Evolutionary conservation across 805 yeast species (phyloP).

Genomic region (Wickerhamiella lipophila): DNA sequence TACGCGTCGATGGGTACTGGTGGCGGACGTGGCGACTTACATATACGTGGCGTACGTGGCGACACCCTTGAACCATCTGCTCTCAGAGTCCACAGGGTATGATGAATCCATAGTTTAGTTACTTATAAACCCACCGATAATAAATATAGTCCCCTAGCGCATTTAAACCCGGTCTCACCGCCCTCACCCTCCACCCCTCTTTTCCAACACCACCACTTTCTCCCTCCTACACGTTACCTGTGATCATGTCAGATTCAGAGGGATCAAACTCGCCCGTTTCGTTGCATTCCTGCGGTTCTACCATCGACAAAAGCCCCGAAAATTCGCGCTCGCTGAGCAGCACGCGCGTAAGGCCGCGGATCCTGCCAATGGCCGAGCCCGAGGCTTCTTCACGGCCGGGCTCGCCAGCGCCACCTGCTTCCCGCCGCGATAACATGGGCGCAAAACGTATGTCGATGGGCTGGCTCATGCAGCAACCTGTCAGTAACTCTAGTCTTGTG

Average conservation of each 20-base stretch:
- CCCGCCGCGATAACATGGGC: constrained; percentile 1
- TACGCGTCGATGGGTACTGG: too few relatives aligned
- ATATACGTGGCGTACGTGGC: too few relatives aligned
- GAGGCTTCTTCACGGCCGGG: not conserved
- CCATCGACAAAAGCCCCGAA: not conserved
- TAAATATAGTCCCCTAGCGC: too few relatives aligned
- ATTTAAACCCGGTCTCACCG: too few relatives aligned
- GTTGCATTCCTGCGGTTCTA: not conserved
- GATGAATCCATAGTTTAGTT: too few relatives aligned
- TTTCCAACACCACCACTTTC: not conserved
- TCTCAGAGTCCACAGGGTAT: not conserved
- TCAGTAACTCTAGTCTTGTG: not conserved
- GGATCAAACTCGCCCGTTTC: not conserved
- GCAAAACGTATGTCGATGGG: constrained; percentile 11
- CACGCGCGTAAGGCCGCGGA: constrained; percentile 7
- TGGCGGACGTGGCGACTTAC: too few relatives aligned
- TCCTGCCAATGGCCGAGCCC: constrained; percentile 7
- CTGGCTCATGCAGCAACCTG: constrained; percentile 12
- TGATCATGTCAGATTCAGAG: not conserved
- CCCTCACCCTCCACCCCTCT: not conserved
- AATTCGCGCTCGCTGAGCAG: constrained; percentile 5
- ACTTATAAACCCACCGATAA: too few relatives aligned
- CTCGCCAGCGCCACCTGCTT: not conserved
- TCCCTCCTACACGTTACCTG: not conserved
- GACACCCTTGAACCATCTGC: not conserved